Base-by-base conservation (phyloP, 1,139 yeast genomes). In the Taphrina populina region DNA sequence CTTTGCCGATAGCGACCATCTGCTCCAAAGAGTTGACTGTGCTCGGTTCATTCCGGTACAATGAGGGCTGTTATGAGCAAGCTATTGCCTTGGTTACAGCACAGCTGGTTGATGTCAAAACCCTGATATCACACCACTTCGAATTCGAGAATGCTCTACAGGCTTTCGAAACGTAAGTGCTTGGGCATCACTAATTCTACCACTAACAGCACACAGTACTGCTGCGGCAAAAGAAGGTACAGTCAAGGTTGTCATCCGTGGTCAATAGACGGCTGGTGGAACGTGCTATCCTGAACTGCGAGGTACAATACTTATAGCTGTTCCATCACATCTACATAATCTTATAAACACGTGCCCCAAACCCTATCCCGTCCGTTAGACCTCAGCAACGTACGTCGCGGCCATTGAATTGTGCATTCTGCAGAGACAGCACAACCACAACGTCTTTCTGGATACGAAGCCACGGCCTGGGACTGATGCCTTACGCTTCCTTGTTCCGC, bases 111-210 rank as follows among this genome's bases (percentile, higher is more conserved):
- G 79, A 83, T 59, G 83, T 81, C 58, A 81, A 78, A 59, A 74
- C 78, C 47, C 75, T 90, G 63, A 82, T 90, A 64, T 86, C 96
- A 10, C 92, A 88, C 69, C 77, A 84, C 64, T 87, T 79, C 74
- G 70, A 76, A 56, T 85, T 87, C 65, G 77, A 79, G 47, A 84
- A 88, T 56, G 92, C 95, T 24, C 78, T 80, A 60, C 78, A 82
- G 64, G 96, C 96, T 2, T 90, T 87, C 69, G 84, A 85, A 13
- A 57, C 53, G 47, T 43, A 32, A 43, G 37, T 13, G 4, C 7
- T 23, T 4, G 15, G n/a, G 2, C 24, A 2, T 2, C 17, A 11
- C 17, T 3, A 3, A 2, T 2, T 20, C 2, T 32, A 24, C 6
- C 10, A 15, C 15, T 2, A 19, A 11, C 29, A n/a, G 10, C 35